Conservation (phyloP, 208 protist genomes). For the Phytomonas serpens region DNA sequence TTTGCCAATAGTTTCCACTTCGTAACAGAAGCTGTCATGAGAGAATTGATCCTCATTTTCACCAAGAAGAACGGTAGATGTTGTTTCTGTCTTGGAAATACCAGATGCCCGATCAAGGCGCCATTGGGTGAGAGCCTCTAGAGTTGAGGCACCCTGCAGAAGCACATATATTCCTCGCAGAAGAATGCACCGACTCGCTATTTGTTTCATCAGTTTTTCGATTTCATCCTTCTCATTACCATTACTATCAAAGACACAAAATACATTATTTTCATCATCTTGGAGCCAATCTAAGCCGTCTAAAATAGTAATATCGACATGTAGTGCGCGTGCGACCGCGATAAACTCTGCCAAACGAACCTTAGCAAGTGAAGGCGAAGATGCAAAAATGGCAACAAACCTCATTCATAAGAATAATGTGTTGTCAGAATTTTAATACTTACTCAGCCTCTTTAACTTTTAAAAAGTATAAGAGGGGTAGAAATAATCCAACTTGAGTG, state of each 20-base stretch:
- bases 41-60: conserved; percentile 22
- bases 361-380: conserved; percentile 31
- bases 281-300: conserved; percentile 23
- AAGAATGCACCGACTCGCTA: conserved; percentile 38
- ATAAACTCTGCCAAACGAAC: conserved; percentile 56
- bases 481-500: conserved; percentile 8
- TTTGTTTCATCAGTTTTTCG: conserved; percentile 7
- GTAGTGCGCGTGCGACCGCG: conserved; percentile 27
- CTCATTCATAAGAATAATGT: conserved; percentile 23
- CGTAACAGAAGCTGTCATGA: conserved; percentile 28
- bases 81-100: not conserved
- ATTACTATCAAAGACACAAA: conserved; percentile 32
- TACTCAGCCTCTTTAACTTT: conserved; percentile 12
- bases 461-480: not conserved
- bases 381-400: conserved; percentile 68
- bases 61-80: conserved; percentile 16
- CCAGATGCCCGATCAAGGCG: not conserved
- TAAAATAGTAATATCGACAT: conserved; percentile 23
- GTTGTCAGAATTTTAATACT: conserved; percentile 5
- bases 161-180: conserved; percentile 41
- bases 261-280: conserved; percentile 18
- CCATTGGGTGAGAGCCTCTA: conserved; percentile 29
- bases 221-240: not conserved
- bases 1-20: conserved; percentile 66
- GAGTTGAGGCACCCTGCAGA: conserved; percentile 29